Conservation (phyloP, 1,139 yeast species). For the Magnusiomyces tetraspermus region DNA sequence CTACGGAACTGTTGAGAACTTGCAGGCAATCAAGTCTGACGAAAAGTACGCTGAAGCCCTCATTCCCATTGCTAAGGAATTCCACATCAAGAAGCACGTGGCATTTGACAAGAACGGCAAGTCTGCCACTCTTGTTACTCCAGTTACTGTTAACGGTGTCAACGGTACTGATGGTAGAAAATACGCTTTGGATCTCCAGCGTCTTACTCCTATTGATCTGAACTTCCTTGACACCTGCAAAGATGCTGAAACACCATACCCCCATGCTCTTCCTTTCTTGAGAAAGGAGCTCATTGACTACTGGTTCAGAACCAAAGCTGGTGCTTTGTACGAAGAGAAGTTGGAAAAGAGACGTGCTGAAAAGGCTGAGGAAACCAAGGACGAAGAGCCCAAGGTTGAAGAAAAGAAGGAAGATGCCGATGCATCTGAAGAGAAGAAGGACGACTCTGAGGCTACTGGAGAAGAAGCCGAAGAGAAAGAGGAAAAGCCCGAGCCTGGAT, state of each 20-base stretch:
- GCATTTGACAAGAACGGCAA: conserved; percentile 40
- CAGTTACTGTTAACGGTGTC: conserved; percentile 78
- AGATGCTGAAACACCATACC: conserved; percentile 47
- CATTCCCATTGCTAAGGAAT: conserved; percentile 55
- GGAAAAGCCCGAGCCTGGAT: conserved; percentile 39
- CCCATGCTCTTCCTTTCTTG: conserved; percentile 68
- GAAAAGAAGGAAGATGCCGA: conserved; percentile 17
- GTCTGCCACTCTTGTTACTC: conserved; percentile 46
- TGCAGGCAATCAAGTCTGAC: conserved; percentile 38
- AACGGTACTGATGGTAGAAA: conserved; percentile 77
- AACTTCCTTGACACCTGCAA: conserved; percentile 53
- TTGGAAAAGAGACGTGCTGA: conserved; percentile 22
- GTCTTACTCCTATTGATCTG: conserved; percentile 78
- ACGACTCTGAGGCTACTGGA: conserved; percentile 15
- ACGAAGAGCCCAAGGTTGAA: neutral
- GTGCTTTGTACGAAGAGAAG: conserved; percentile 40
- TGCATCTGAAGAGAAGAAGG: conserved; percentile 12
- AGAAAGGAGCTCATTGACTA: conserved; percentile 85
- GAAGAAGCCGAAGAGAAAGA: conserved; percentile 44
- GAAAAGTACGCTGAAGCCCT: conserved; percentile 48
- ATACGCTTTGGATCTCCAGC: conserved; percentile 74
- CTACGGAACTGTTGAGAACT: conserved; percentile 69
- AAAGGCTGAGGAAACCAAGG: conserved; percentile 15
- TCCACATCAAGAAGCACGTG: conserved; percentile 67
- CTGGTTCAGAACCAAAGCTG: conserved; percentile 65